A percentile compares a stretch with the other conserved stretches of the same genome.
These are phyloP conservation scores for Naganishia sp. DNA, from an alignment of 1,284 basidiomycete genomes.

Conservation along the genomic window DNA sequence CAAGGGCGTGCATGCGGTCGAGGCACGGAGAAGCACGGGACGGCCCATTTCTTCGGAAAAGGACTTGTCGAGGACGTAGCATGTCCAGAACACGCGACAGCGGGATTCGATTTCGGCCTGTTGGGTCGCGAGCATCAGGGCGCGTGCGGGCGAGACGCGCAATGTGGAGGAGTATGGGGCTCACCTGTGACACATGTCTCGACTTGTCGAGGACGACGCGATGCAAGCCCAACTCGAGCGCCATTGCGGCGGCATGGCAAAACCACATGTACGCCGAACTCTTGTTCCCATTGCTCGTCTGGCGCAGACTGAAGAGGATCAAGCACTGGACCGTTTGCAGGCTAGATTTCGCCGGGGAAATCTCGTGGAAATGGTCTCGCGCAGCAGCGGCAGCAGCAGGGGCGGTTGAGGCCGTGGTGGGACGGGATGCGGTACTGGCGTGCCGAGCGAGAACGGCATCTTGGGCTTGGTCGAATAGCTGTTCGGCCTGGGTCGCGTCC, in stretches of 20 bases:
- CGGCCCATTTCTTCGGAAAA: constrained; percentile 55
- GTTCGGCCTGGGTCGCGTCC: constrained; percentile 57
- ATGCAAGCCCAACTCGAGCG: constrained; percentile 54
- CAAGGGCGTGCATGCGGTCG: constrained; percentile 51
- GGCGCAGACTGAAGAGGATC: constrained; percentile 53
- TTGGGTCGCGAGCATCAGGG: too few species aligned
- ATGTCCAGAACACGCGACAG: constrained; percentile 54
- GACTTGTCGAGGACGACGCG: constrained; percentile 41
- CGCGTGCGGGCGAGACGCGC: too few species aligned
- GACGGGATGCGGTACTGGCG: not conserved
- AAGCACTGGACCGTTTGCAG: constrained; percentile 51
- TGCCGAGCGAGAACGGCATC: constrained; percentile 28
- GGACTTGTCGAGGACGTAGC: constrained; percentile 55
- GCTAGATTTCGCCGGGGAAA: constrained; percentile 35
- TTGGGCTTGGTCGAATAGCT: constrained; percentile 39
- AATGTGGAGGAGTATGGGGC: too few species aligned
- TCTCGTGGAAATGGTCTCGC: constrained; percentile 9
- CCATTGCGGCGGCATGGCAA: constrained; percentile 54
- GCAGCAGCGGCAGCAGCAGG: too few species aligned
- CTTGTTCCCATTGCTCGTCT: constrained; percentile 55
- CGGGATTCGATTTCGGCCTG: constrained; percentile 48
- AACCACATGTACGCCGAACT: constrained; percentile 52
- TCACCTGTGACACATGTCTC: constrained; percentile 39
- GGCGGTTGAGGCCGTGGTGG: not conserved
- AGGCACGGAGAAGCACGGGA: constrained; percentile 50